Evolutionary conservation across 2,329 filamentous ascomycete species (phyloP), one percentile per base, ranked within the genome.

Genomic region (Stemphylium beticola): DNA sequence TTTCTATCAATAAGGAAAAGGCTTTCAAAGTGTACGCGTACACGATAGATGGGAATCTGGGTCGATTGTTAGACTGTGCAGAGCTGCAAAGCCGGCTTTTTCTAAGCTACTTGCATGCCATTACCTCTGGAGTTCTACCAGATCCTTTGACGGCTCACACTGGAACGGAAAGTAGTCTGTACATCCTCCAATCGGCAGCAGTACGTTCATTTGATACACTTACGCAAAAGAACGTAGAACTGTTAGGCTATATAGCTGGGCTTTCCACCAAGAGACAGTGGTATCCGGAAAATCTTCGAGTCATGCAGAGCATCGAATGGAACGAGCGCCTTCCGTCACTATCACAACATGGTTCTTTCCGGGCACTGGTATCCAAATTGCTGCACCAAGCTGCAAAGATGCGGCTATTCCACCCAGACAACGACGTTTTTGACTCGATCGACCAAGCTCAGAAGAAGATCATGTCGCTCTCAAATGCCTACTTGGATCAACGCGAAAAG

Each of bases 91-190:
- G 82, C 65, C 83, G 81, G 46, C 70, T 89, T 0, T 77, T 79
- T 15, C 70, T 85, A 0, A 74, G 53, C 8, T 81, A 82, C 24
- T 66, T 87, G 0, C 84, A 87, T 56, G 83, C 80, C 0, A 51
- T 85, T 0, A 87, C 85, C 0, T 82, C 83, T 0, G 77, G 78
- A 43, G 82, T 76, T 22, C 67, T 85, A 0, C 79, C 80, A 0
- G 84, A 87, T 58, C 71, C 69, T 0, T 71, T 86, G 0, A 83
- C 79, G 0, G 41, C 62, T 0, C 67, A 70, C 4, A 87, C 83
- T 0, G 85, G 85, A 0, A 85, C 82, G 0, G 84, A 87, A 57
- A 68, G 82, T 40, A 82, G 83, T 0, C 60, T 87, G 0, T 58
- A 64, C 0, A 82, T 84, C 1, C 64, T 87, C 0, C 38, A 53